These are phyloP conservation scores for Piper betle DNA, from an alignment of 164 flowering plant species.

Conservation along the genomic window DNA sequence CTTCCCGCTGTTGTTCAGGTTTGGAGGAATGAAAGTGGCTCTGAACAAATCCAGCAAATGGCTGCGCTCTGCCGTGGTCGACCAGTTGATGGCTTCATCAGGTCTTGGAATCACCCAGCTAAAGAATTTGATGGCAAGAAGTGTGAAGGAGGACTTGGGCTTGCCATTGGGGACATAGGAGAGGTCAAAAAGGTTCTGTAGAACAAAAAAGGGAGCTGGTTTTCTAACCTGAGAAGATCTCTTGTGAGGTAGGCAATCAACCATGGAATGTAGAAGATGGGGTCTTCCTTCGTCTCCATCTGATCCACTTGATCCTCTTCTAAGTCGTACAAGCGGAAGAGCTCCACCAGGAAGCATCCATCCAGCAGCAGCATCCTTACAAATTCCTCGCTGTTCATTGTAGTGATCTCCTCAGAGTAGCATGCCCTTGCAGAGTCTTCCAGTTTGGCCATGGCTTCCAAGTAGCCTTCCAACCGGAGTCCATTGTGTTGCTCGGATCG, in stretches of 20 bases:
- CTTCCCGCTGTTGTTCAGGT: no score
- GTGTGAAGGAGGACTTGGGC: background rate
- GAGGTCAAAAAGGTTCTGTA: background rate
- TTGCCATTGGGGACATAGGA: no score
- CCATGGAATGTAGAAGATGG: background rate
- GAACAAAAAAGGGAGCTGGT: slow-evolving; percentile 7
- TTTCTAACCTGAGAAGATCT: slow-evolving; percentile 4
- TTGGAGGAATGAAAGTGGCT: background rate
- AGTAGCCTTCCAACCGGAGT: background rate
- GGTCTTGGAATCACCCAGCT: background rate
- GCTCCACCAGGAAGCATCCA: slow-evolving; percentile 4
- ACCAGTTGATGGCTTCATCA: background rate
- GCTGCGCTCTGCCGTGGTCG: background rate
- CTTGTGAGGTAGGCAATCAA: background rate
- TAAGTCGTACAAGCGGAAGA: background rate
- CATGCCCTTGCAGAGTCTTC: background rate
- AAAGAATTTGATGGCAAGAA: background rate
- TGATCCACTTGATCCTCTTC: background rate
- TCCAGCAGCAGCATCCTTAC: slow-evolving; percentile 6
- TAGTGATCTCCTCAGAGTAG: background rate
- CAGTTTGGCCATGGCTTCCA: background rate
- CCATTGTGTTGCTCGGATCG: background rate
- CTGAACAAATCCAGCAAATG: slow-evolving; percentile 5
- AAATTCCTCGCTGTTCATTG: background rate
- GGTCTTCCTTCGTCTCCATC: background rate